phyloP scores from a whole-genome alignment of 805 yeast genomes.

The Saccharomycopsis amapae region DNA sequence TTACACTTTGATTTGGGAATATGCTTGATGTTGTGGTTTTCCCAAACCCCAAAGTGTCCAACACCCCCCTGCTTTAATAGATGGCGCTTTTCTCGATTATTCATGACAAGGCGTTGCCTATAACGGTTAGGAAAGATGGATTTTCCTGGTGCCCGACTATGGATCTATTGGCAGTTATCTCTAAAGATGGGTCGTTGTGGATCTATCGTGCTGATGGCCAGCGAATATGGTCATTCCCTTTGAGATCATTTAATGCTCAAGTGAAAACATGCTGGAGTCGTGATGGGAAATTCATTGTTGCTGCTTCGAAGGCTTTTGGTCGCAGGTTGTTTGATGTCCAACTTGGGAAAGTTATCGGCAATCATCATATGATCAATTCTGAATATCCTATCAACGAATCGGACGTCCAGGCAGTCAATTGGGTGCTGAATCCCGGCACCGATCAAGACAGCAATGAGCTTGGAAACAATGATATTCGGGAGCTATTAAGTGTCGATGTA shows the following conservation, averaged over 20 bases:
- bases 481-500: conserved; percentile 28
- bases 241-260: not conserved
- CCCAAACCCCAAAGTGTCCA: no score
- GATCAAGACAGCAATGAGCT: not conserved
- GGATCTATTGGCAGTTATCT: conserved; percentile 44
- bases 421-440: not conserved
- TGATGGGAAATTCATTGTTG: conserved; percentile 28
- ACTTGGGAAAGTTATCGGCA: conserved; percentile 31
- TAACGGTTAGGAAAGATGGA: not conserved
- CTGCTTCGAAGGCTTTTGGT: conserved; percentile 27
- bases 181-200: conserved; percentile 40
- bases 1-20: no score
- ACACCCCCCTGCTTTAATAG: no score
- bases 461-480: not conserved
- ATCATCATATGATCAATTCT: conserved; percentile 42
- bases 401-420: conserved; percentile 5
- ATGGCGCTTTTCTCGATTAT: no score
- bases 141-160: conserved; percentile 44
- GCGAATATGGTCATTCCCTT: conserved; percentile 39
- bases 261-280: conserved; percentile 29
- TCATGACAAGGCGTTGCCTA: conserved; percentile 8
- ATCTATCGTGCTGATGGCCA: conserved; percentile 50
- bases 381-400: conserved; percentile 33
- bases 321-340: conserved; percentile 30
- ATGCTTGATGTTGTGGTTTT: no score